Evolutionary conservation across 768 basidiomycete genomes (phyloP), one percentile per base, ranked within the genome.

Genomic region (Cystofilobasidium ferigula): DNA sequence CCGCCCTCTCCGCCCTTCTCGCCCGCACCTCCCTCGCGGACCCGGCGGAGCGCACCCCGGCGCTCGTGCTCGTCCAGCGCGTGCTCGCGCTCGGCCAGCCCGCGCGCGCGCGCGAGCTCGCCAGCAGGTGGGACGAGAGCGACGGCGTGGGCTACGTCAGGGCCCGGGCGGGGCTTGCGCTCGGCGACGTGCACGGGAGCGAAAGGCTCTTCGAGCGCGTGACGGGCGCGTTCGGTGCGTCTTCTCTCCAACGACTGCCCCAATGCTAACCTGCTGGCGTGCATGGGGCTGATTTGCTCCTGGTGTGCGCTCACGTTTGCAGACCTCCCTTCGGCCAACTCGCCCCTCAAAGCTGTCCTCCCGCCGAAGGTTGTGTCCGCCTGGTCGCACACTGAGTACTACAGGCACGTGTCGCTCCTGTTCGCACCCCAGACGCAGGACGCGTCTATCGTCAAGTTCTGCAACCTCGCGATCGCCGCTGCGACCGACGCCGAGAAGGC

Each of bases 391-490:
- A 84, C 85, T 71, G 78, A 80, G 12, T 94, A 87, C 78, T 92
- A 91, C 77, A 76, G 85, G 34, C 88, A 91, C 75, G 81, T 82
- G 42, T 82, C 86, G 22, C 76, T 81, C n/a, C 77, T 93, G 13
- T 95, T 90, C 78, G 86, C 84, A 70, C 77, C 80, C 57, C 78
- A 78, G 28, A 78, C 77, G 36, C 75, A 82, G 60, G 79, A 84
- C 35, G 78, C 78, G 28, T 79, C 86, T 35, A 86, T 90, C 70
- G 83, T 88, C 36, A 74, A 77, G 28, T 97, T 94, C 73, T 82
- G 86, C 56, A 83, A 85, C 69, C 79, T 89, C 38, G 89, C 93
- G 13, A 80, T 95, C 67, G 85, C 86, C n/a, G 81, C 81, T 18
- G 57, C 62, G 20, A 36, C 34, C 45, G 45, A 47, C 22, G 53